These are phyloP conservation scores for Eucalyptus guilfoylei DNA, from an alignment of 345 rosid genomes.

Conservation along the genomic window DNA sequence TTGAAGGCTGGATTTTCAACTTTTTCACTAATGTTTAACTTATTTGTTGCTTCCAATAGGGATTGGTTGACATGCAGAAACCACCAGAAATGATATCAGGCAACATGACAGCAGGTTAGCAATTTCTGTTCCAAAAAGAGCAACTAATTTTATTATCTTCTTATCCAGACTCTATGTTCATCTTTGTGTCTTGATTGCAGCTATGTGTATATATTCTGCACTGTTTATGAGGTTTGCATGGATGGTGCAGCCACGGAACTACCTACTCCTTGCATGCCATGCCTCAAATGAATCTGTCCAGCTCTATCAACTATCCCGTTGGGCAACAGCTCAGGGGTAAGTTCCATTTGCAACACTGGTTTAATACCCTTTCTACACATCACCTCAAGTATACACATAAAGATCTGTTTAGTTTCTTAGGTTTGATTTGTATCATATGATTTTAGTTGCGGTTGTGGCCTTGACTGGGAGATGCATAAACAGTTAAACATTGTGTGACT, in stretches of 20 bases:
- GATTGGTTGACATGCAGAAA: slow-evolving; percentile 79
- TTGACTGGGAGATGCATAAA: neutral
- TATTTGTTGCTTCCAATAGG: slow-evolving; percentile 32
- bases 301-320: slow-evolving; percentile 83
- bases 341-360: neutral
- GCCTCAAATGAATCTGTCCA: slow-evolving; percentile 95
- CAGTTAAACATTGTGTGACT: neutral
- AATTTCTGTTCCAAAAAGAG: neutral
- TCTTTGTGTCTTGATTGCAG: neutral
- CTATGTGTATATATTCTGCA: neutral
- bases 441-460: neutral
- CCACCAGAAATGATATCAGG: slow-evolving; percentile 96
- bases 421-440: neutral
- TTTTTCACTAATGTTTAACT: neutral
- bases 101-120: neutral
- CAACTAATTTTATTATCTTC: neutral
- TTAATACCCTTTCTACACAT: neutral
- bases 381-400: neutral
- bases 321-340: slow-evolving; percentile 73
- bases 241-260: neutral
- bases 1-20: neutral
- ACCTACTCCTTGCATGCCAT: slow-evolving; percentile 59
- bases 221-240: neutral
- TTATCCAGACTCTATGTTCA: too few relatives aligned
- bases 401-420: neutral